Base-by-base conservation (phyloP, 2,329 filamentous ascomycete species). In the Fusarium ambrosium region DNA sequence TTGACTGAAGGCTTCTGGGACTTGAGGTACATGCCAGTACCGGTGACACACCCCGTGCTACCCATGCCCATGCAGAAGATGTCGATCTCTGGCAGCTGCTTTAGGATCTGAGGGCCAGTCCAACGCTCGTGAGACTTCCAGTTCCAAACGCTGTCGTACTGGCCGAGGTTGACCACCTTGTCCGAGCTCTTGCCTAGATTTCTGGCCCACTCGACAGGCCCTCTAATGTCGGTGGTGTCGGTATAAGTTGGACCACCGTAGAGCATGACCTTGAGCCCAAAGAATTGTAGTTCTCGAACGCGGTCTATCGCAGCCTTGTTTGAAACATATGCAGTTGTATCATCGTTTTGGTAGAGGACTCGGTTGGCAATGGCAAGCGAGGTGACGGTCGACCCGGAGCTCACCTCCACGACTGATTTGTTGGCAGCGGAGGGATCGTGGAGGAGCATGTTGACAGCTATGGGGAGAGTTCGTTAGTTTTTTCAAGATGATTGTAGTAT, bases 11-110 rank as follows among this genome's bases (percentile, higher is more conserved):
- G 20, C 22, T 60, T 60, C 56, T 41, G 36, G 14, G 56, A 20
- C 36, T 60, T 60, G 56, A 60, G 56, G 36, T 60, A 60, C 56
- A 60, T 60, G 36, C 56, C 56, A n/a, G 56, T 60, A 14, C 56
- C 56, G 18, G 56, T 60, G 36, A 60, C 56, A 37, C 56, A 60
- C 16, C 56, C 56, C 13, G 56, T 60, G 56, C 56, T 60, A 37
- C 56, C 56, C 56, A 60, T 60, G 56, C 56, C 56, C 56, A 60
- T 60, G 56, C 56, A 60, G 16, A 60, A 60, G 36, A 60, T 24
- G 56, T 41, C 36, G 18, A 60, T 60, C 56, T 60, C 56, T 18
- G 56, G 56, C 9, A 60, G 56, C 34, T 60, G 56, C 34, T 27
- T 60, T 16, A 60, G 10, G 14, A 60, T 60, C 56, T 60, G 56